Evolutionary conservation across 768 basidiomycete species (phyloP), one percentile per base, ranked within the genome.

Genomic region (Agrocybe praecox): DNA sequence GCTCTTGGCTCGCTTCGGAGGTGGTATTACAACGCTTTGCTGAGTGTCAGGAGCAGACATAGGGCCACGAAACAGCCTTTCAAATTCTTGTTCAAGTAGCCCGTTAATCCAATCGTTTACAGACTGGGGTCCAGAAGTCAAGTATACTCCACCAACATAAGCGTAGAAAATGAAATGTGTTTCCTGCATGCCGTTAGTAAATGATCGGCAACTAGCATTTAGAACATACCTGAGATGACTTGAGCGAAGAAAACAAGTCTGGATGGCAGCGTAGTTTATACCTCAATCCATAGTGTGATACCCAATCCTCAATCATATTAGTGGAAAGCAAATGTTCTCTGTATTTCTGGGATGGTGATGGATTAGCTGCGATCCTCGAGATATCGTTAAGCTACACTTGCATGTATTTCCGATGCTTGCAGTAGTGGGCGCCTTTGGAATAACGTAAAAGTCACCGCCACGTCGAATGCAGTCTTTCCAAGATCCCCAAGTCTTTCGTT

Each of bases 121-220:
- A 33, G 68, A 70, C 17, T 72, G 67, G 58, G 81, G 70, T 42
- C 88, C 88, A 61, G 74, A 76, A 56, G 85, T 80, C 58, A 72
- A 64, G 64, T 79, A 88, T 23, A 88, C 77, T 36, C 82, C 89
- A 45, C 86, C 89, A 32, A 87, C 77, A 72, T 89, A 90, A 42
- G 88, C 83, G 62, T 80, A 74, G 66, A 90, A 88, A 18, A 90
- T 71, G 17, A 75, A 66, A 32, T 75, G 76, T 6, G 79, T 78
- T 74, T 88, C 85, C 57, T 66, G 40, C 50, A 59, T 50, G 52
- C 53, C 4, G 63, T 36, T 34, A 64, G 26, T 52, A 49, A 49
- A 48, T 12, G 44, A 48, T 42, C 24, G 15, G n/a, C 33, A 34
- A 40, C 17, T 14, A 45, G 50, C 47, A 61, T 63, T 46, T 32